Percentiles rank a stretch among this genome's conserved stretches.
phyloP scores from a whole-genome alignment of 2,329 filamentous ascomycete genomes.

The Sporothrix curviconia region DNA sequence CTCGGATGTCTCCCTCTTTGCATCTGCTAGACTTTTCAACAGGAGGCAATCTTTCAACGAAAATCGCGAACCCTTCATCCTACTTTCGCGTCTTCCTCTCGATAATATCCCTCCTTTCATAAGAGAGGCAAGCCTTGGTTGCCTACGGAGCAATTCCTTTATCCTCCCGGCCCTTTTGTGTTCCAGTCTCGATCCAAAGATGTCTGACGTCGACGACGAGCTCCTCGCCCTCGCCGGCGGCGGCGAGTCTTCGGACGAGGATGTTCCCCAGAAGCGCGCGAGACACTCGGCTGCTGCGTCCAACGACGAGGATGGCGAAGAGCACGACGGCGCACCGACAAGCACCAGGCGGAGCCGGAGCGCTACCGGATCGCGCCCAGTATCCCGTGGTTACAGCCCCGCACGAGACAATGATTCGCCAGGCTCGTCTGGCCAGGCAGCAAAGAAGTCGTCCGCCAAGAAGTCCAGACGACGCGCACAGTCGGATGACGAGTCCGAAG shows the following conservation, averaged over 20 bases:
- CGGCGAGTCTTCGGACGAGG: constrained; percentile 55
- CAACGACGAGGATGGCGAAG: constrained; percentile 44
- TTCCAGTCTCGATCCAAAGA: constrained; percentile 30
- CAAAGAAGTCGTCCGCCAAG: constrained; percentile 33
- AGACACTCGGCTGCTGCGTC: constrained; percentile 59
- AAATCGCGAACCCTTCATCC: no score
- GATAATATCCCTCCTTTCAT: no score
- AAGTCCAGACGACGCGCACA: constrained; percentile 47
- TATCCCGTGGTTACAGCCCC: constrained; percentile 38
- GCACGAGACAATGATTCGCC: constrained; percentile 29
- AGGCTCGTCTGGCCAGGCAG: constrained; percentile 30
- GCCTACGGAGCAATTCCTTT: no score
- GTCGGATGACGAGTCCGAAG: constrained; percentile 52
- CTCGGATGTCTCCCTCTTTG: no score
- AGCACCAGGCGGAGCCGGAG: constrained; percentile 50
- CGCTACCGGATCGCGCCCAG: constrained; percentile 42
- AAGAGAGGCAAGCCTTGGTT: no score
- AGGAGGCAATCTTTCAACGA: no score
- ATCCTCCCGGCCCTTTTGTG: not conserved
- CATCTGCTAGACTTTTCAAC: no score
- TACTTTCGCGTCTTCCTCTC: no score
- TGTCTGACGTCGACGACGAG: constrained; percentile 90
- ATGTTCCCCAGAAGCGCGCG: constrained; percentile 34
- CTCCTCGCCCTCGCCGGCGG: constrained; percentile 87
- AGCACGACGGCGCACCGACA: constrained; percentile 49